phyloP scores from a whole-genome alignment of 2,329 filamentous ascomycete genomes.

The Diplocarpon rosae region DNA sequence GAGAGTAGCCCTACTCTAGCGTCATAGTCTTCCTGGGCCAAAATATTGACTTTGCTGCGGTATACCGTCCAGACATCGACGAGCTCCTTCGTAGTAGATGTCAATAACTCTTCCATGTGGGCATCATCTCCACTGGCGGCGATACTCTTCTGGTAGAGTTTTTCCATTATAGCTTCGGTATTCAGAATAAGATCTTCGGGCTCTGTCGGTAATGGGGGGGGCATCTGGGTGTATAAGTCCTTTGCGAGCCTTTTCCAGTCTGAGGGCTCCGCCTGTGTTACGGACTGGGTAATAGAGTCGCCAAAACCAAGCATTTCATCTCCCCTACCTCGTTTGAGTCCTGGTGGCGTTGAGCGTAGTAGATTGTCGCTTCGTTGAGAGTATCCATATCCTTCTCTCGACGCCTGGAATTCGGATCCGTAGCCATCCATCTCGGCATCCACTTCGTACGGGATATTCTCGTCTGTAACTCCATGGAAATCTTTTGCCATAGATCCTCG shows the following conservation, averaged over 20 bases:
- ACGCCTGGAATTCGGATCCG: conserved; percentile 24
- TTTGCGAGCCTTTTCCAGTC: conserved; percentile 59
- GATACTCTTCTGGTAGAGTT: conserved; percentile 52
- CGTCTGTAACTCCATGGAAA: conserved; percentile 30
- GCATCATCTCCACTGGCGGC: conserved; percentile 44
- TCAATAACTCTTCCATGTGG: conserved; percentile 44
- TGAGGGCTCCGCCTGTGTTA: conserved; percentile 10
- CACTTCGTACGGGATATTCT: conserved; percentile 31
- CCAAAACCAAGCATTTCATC: conserved; percentile 8
- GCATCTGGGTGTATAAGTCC: conserved; percentile 50
- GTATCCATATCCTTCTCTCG: conserved; percentile 18
- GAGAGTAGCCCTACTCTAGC: conserved; percentile 56
- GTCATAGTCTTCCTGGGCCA: conserved; percentile 41
- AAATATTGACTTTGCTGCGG: conserved; percentile 33
- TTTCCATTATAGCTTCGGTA: conserved; percentile 60
- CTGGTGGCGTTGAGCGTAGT: conserved; percentile 3
- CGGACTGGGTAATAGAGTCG: conserved; percentile 12
- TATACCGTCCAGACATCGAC: conserved; percentile 46
- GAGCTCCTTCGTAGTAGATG: conserved; percentile 41
- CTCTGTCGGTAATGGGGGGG: conserved; percentile 53
- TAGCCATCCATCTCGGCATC: conserved; percentile 24
- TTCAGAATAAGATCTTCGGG: conserved; percentile 59
- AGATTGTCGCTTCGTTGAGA: conserved; percentile 38
- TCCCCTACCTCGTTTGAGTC: conserved; percentile 12
- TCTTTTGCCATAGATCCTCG: conserved; percentile 13